Evolutionary conservation across 495 filamentous ascomycete species (phyloP), one percentile per base, ranked within the genome.

Genomic region (Rusavskia elegans): DNA sequence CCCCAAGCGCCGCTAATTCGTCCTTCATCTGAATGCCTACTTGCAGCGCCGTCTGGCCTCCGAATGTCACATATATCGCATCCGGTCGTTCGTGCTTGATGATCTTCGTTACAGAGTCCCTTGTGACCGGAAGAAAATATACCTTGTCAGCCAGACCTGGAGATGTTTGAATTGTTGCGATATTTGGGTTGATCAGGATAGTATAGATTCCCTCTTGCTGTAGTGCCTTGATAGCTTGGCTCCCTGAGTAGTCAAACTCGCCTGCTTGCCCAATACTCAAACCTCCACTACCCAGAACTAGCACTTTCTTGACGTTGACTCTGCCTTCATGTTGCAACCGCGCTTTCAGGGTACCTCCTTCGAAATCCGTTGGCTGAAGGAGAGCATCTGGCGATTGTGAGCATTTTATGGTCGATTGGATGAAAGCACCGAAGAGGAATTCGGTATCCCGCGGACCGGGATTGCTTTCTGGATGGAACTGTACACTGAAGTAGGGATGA

Each of bases 221-320:
- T 61, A 98, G 68, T n/a, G 92, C 87, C 72, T 93, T 93, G 64
- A 93, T 83, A 50, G 90, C 90, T 66, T 93, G 74, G 64, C 69
- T 79, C 78, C 89, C 92, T 57, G 93, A 97, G 68, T 98, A 98
- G 67, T 98, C 92, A 63, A 98, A 98, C 69, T 98, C 92, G 69
- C 92, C 92, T 53, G 92, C 92, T 69, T 98, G 92, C 54, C 92
- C 92, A 74, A 98, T 98, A 64, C 88, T 90, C 55, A 98, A 77
- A 68, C 92, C 92, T 68, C 92, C 92, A 68, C 82, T 87, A 38
- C 92, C 92, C 63, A 98, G 86, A 50, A 98, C 86, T 48, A 98
- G 74, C n/a, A 97, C 92, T 73, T 97, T 98, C 73, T 89, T 94
- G 51, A 89, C 87, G 37, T 76, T 71, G 20, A 95, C 84, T 48